A percentile compares a stretch with the other conserved stretches of the same genome.
Evolutionary conservation across 441 rosid genomes (phyloP).

Genomic region (Gossypium lobatum): DNA sequence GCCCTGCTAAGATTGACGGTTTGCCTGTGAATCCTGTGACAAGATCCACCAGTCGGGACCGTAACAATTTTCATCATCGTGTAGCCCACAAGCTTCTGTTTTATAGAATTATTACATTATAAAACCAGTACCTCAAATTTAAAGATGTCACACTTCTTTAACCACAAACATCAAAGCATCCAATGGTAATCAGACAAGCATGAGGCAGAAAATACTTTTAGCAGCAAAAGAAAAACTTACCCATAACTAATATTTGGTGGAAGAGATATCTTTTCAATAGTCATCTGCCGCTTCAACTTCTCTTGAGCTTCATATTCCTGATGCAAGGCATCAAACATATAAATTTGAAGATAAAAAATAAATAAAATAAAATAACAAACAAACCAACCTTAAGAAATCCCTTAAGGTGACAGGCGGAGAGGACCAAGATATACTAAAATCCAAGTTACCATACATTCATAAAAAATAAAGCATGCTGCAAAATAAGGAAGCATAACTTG

Average conservation of each 20-base stretch:
- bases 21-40: too few relatives aligned
- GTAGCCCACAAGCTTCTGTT: background rate
- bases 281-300: conserved; percentile 58
- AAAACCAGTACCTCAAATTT: background rate
- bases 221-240: conserved; percentile 36
- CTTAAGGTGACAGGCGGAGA: background rate
- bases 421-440: background rate
- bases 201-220: background rate
- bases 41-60: too few relatives aligned
- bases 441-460: background rate
- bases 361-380: background rate
- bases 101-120: background rate
- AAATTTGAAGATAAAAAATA: background rate
- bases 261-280: conserved; percentile 53
- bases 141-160: background rate
- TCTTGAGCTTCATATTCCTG: conserved; percentile 80
- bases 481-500: conserved; percentile 19
- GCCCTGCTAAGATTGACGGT: too few relatives aligned
- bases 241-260: conserved; percentile 60
- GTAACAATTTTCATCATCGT: background rate
- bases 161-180: conserved; percentile 2
- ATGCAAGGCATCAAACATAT: conserved; percentile 9
- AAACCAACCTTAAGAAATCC: background rate
- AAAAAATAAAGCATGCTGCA: conserved; percentile 1
- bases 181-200: background rate